These are phyloP conservation scores for Mentha longifolia DNA, from an alignment of 257 asterid genomes.

Conservation along the genomic window DNA sequence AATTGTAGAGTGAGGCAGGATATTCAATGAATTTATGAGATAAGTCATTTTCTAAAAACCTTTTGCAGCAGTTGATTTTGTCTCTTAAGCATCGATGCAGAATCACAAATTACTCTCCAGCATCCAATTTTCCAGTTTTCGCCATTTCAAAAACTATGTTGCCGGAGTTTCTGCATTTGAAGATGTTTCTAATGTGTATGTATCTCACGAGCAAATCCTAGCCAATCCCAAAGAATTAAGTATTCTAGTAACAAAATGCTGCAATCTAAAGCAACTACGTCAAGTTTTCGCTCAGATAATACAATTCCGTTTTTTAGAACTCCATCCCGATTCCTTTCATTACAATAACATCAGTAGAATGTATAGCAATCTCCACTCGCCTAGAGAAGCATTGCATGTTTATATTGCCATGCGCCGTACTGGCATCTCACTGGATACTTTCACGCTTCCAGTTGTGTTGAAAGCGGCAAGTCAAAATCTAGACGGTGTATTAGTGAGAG, in stretches of 20 bases:
- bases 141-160: slow-evolving; percentile 32
- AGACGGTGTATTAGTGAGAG: slow-evolving; percentile 44
- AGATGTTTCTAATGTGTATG: background rate
- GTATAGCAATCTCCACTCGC: slow-evolving; percentile 59
- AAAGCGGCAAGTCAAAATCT: slow-evolving; percentile 54
- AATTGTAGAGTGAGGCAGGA: background rate
- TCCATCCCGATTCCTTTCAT: slow-evolving; percentile 60
- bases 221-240: slow-evolving; percentile 45
- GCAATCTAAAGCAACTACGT: slow-evolving; percentile 51
- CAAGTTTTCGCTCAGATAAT: slow-evolving; percentile 56
- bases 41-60: background rate
- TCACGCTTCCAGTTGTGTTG: slow-evolving; percentile 67
- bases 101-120: background rate
- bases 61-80: slow-evolving; percentile 4
- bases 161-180: slow-evolving; percentile 25
- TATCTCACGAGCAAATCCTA: slow-evolving; percentile 21
- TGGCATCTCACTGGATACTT: slow-evolving; percentile 62
- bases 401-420: slow-evolving; percentile 65
- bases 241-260: slow-evolving; percentile 53
- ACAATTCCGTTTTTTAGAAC: slow-evolving; percentile 57
- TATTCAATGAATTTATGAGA: background rate
- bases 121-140: slow-evolving; percentile 18
- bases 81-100: slow-evolving; percentile 12
- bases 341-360: slow-evolving; percentile 78
- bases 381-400: slow-evolving; percentile 55